Base-by-base conservation (phyloP, 177 flowering plant genomes). In the Vitis hybrid region DNA sequence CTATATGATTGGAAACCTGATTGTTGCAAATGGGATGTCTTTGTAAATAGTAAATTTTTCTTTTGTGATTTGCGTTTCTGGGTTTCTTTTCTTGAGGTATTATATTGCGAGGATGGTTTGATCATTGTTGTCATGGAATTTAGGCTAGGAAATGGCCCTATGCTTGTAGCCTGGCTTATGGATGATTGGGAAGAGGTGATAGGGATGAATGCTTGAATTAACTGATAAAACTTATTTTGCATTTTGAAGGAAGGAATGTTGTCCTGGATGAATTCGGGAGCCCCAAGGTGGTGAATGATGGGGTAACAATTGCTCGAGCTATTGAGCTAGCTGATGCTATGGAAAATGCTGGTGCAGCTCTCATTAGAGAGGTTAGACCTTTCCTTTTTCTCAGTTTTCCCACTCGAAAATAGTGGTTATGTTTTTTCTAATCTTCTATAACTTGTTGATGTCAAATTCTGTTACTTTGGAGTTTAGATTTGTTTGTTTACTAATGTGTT, bases 341-440 rank as follows among this genome's bases (percentile, higher is more conserved):
- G 97, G 99, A 95, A 78, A 95, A 95, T 81, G 98, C 98, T 66
- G 99, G 99, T 79, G 99, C 99, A 60, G 93, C 98, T 63, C 86
- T 95, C 51, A 93, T 94, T 39, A 87, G 97, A 70, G 98, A 94
- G 97, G 98, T 92, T 64, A 12, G 85, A 4, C 3, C 12, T 55
- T 62, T 63, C 12, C 22, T 31, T 31, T 22, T 6, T 65, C 22
- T 26, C n/a, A 18, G 61, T 19, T 11, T 55, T 65, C 14, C 22
- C 48, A 7, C 16, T 1, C 1, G 8, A 16, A 1, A 14, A 20
- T 1, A 11, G 7, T 19, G 14, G 14, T 10, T 16, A 10, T 33
- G 1, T 11, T 49, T 19, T 19, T 64, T 59, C 13, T 26, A 26
- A 26, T 26, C 29, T 26, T 26, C 3, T 26, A 2, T 26, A 26